Evolutionary conservation across 257 asterid species (phyloP).

Genomic region (Gynochthodes officinalis): DNA sequence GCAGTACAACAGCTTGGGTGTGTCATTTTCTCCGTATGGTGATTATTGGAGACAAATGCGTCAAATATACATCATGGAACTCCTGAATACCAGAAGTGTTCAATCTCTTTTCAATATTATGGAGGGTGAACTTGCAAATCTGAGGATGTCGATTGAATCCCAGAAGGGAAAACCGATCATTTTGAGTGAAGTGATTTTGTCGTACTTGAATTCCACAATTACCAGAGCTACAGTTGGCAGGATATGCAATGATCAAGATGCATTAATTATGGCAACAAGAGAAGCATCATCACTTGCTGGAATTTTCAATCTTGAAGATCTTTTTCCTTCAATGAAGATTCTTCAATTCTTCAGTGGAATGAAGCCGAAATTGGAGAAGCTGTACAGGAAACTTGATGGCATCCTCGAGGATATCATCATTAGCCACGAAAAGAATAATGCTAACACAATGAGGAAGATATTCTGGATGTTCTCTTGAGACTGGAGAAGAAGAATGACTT

Average conservation of each 20-base stretch:
- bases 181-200: not conserved
- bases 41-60: conserved; percentile 28
- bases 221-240: not conserved
- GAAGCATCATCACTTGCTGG: not conserved
- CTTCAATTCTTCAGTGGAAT: conserved; percentile 14
- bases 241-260: not conserved
- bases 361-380: not conserved
- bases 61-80: conserved; percentile 20
- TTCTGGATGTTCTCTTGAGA: not conserved
- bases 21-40: conserved; percentile 17
- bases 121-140: conserved; percentile 13
- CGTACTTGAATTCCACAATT: not conserved
- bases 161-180: not conserved
- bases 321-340: conserved; percentile 6
- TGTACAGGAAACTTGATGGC: not conserved
- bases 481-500: not conserved
- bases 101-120: conserved; percentile 8
- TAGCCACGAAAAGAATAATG: not conserved
- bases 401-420: not conserved
- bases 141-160: not conserved
- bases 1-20: conserved; percentile 12
- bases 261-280: not conserved
- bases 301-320: not conserved
- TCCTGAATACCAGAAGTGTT: conserved; percentile 6
- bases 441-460: not conserved